Base-by-base conservation (phyloP, 2,329 filamentous ascomycete species). In the Fusarium abutilonis region DNA sequence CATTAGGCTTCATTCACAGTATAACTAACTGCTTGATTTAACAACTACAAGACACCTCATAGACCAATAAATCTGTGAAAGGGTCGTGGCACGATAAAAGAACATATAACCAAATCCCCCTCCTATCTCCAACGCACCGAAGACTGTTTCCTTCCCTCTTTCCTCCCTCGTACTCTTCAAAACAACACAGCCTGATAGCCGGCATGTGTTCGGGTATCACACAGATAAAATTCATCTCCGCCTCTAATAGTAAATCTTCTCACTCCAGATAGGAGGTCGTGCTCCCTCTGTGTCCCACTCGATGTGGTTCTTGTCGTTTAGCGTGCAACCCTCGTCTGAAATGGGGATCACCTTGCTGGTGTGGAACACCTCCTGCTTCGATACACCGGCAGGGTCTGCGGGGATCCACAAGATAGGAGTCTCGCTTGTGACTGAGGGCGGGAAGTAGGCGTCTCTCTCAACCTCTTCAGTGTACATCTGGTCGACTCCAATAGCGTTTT, bases 331-430 rank as follows among this genome's bases (percentile, higher is more conserved):
- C 58, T 90, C 86, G 68, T 95, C 91, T 0, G 87, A 89, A 66
- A 91, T 91, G 5, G 84, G 82, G 38, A 91, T 88, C 21, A 90
- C 83, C 63, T 84, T 84, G 65, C 81, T 80, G 0, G 87, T 89
- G 64, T 91, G 85, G 36, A 80, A 79, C 54, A 93, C 82, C 75
- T 93, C 91, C 71, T 93, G 89, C 67, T 79, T 79, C 55, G 86
- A 89, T 34, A 94, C 83, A 21, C 90, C 89, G 23, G 85, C 82
- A 1, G 82, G 79, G 71, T 95, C 91, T 49, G 84, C 82, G 1
- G 91, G 91, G 26, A 95, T 87, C 91, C 91, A 95, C 28, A 95
- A 80, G 8, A 87, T 78, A 4, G 89, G 89, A 0, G 85, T 77
- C 36, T 82, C 77, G 46, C 82, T 79, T 39, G 78, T 85, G 72